These are phyloP conservation scores for Saccharomycopsis hybrid DNA, from an alignment of 1,139 yeast genomes.

Conservation along the genomic window DNA sequence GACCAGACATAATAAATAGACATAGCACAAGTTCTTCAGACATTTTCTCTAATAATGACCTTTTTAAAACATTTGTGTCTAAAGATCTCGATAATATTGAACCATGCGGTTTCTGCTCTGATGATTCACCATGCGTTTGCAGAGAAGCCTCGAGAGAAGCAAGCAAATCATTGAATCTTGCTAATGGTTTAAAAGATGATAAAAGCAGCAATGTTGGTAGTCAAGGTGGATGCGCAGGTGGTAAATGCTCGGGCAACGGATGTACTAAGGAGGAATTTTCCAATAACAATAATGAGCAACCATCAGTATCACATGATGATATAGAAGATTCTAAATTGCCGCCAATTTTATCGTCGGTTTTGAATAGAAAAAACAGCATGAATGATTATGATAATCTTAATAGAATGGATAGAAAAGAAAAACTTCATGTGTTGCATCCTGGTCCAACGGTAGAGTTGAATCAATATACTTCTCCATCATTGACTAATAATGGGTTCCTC, in stretches of 20 bases:
- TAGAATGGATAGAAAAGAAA: too few relatives aligned
- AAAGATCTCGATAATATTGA: slow-evolving; percentile 44
- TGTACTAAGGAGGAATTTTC: too few relatives aligned
- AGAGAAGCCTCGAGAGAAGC: slow-evolving; percentile 68
- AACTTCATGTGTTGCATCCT: slow-evolving; percentile 59
- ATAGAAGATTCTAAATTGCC: slow-evolving; percentile 22
- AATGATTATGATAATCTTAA: too few relatives aligned
- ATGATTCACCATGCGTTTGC: slow-evolving; percentile 88
- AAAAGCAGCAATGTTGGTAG: too few relatives aligned
- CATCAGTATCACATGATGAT: background rate
- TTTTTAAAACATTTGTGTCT: slow-evolving; percentile 26
- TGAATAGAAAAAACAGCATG: background rate
- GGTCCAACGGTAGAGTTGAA: slow-evolving; percentile 50
- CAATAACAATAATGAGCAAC: too few relatives aligned
- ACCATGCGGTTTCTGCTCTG: slow-evolving; percentile 89
- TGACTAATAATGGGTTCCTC: background rate
- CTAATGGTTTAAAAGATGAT: background rate
- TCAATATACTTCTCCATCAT: slow-evolving; percentile 2
- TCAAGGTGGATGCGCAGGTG: too few relatives aligned
- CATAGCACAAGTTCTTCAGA: too few relatives aligned
- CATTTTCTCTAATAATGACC: slow-evolving; percentile 22
- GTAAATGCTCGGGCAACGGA: too few relatives aligned
- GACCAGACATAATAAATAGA: too few relatives aligned
- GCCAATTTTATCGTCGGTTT: slow-evolving; percentile 21
- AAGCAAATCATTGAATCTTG: slow-evolving; percentile 24